These are phyloP conservation scores for Epichloe hybrida DNA, from an alignment of 2,329 filamentous ascomycete species.

Conservation along the genomic window DNA sequence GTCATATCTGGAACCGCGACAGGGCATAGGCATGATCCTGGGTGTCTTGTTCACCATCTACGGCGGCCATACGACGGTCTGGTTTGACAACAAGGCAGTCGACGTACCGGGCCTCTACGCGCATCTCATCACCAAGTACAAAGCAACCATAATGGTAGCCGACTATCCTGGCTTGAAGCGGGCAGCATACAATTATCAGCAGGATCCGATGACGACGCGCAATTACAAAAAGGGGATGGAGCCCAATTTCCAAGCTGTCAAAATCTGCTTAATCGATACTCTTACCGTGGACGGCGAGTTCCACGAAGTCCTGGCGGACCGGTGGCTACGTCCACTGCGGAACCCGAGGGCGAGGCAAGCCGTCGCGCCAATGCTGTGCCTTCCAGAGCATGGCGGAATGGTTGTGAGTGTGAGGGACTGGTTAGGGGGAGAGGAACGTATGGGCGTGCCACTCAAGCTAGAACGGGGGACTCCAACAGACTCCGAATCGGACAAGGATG, in stretches of 20 bases:
- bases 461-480: constrained; percentile 41
- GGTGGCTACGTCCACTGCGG: constrained; percentile 83
- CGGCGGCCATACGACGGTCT: constrained; percentile 92
- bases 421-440: constrained; percentile 95
- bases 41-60: constrained; percentile 93
- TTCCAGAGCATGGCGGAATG: constrained; percentile 97
- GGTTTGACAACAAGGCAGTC: constrained; percentile 83
- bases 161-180: constrained; percentile 92
- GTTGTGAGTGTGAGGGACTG: constrained; percentile 91
- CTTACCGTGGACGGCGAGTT: constrained; percentile 92
- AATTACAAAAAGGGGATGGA: constrained; percentile 97
- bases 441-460: constrained; percentile 81
- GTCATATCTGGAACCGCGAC: constrained; percentile 86
- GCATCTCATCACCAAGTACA: constrained; percentile 95
- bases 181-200: constrained; percentile 93
- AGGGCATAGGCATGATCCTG: constrained; percentile 91
- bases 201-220: constrained; percentile 90
- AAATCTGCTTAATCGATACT: constrained; percentile 90
- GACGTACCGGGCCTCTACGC: constrained; percentile 92
- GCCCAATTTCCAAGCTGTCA: constrained; percentile 88
- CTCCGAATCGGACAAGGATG: constrained; percentile 35
- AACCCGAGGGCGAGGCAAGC: constrained; percentile 81
- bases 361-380: constrained; percentile 91
- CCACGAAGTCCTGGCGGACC: constrained; percentile 86
- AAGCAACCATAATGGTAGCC: constrained; percentile 79